These are phyloP conservation scores for Climacium dendroides DNA, from an alignment of 225 moss, liverwort and hornwort genomes.

Conservation along the genomic window DNA sequence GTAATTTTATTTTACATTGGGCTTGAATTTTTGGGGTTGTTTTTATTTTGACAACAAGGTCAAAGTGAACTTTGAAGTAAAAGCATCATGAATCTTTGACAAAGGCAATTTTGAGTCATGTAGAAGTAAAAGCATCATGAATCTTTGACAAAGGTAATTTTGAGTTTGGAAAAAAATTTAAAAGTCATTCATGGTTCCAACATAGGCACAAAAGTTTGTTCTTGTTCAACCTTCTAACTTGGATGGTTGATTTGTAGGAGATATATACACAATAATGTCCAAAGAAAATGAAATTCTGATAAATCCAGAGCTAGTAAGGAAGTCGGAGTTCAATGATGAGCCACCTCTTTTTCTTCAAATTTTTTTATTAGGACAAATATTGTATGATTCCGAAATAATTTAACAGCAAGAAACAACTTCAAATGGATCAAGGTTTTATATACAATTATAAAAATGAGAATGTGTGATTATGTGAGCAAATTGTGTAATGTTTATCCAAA, in stretches of 20 bases:
- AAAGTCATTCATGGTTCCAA: rapidly evolving
- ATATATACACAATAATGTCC: rapidly evolving
- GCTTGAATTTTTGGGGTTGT: neutral
- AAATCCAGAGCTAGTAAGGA: rapidly evolving
- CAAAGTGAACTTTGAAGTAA: neutral
- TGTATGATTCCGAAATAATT: neutral
- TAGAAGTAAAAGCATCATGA: neutral
- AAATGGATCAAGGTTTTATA: neutral
- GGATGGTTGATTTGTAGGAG: neutral
- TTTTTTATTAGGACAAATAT: rapidly evolving
- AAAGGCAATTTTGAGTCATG: neutral
- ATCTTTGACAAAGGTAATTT: neutral
- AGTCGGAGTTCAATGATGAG: rapidly evolving
- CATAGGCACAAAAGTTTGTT: rapidly evolving
- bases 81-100: neutral
- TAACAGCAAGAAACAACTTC: neutral
- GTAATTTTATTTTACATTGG: too few relatives aligned
- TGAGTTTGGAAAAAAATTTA: rapidly evolving
- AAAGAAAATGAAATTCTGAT: neutral
- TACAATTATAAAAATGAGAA: neutral
- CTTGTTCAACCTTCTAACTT: rapidly evolving
- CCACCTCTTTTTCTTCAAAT: rapidly evolving
- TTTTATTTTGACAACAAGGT: neutral
- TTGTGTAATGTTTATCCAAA: too few relatives aligned
- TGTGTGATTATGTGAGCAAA: neutral